phyloP scores from a whole-genome alignment of 2,329 filamentous ascomycete genomes.

The Emydomyces testavorans region DNA sequence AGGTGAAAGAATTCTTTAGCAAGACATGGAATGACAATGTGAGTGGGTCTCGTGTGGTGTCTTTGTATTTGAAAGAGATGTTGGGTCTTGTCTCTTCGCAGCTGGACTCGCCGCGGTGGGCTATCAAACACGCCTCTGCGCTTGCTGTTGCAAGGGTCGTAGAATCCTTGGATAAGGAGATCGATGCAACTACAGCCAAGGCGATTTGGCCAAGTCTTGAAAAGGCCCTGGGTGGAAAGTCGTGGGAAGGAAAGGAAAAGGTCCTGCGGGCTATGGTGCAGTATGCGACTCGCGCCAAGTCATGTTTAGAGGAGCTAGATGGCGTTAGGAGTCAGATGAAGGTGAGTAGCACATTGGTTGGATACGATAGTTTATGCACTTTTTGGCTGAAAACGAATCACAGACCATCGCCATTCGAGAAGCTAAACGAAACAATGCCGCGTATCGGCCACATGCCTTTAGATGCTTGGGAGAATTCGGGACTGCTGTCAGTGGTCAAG shows the following conservation, averaged over 20 bases:
- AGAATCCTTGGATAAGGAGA: constrained; percentile 1
- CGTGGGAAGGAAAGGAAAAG: constrained; percentile 82
- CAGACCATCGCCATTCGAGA: constrained; percentile 64
- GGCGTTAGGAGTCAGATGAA: constrained; percentile 57
- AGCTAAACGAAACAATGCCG: constrained; percentile 81
- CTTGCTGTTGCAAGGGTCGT: constrained; percentile 66
- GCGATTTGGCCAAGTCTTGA: constrained; percentile 75
- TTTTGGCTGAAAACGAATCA: constrained; percentile 16
- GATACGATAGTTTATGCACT: background rate
- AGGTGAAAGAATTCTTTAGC: constrained; percentile 65
- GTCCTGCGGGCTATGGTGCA: constrained; percentile 68
- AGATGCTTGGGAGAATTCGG: constrained; percentile 60
- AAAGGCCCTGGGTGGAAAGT: constrained; percentile 72
- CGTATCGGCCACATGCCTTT: constrained; percentile 67
- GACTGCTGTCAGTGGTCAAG: constrained; percentile 54
- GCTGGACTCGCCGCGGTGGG: constrained; percentile 74
- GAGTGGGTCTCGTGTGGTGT: constrained; percentile 67
- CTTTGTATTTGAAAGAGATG: constrained; percentile 77
- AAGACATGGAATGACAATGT: constrained; percentile 88
- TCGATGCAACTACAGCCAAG: constrained; percentile 1
- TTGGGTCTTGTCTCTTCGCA: constrained; percentile 54
- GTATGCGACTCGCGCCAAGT: constrained; percentile 56
- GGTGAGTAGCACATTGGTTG: constrained; percentile 34
- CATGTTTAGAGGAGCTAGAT: constrained; percentile 46
- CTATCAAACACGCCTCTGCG: constrained; percentile 76